Evolutionary conservation across 208 protist species (phyloP).

Genomic region (Jaenimonas drosophilae): DNA sequence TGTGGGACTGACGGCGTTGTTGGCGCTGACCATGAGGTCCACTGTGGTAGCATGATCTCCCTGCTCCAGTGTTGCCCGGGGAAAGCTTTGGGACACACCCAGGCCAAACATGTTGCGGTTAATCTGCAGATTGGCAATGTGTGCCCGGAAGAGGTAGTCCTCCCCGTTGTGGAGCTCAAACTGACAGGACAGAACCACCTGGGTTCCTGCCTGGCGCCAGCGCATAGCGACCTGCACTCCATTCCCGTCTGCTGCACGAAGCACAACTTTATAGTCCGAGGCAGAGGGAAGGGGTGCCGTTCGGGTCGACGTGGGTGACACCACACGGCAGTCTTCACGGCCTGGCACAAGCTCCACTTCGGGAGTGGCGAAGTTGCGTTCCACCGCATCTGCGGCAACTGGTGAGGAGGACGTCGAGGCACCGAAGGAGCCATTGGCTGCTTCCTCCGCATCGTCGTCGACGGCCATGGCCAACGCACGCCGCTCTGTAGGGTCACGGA

Average conservation of each 20-base stretch:
- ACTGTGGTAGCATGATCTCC: conserved; percentile 22
- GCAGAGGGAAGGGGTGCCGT: no score
- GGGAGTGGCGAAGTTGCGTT: no score
- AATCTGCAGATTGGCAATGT: conserved; percentile 33
- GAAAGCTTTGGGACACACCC: conserved; percentile 43
- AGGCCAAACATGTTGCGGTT: conserved; percentile 62
- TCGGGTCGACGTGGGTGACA: neutral
- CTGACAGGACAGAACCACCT: conserved; percentile 28
- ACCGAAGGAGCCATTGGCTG: no score
- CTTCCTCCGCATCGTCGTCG: no score
- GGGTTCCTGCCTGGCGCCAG: conserved; percentile 42
- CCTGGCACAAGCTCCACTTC: no score
- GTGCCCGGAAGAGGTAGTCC: conserved; percentile 24
- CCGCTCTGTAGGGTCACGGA: no score
- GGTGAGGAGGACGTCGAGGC: no score
- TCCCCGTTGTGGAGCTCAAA: conserved; percentile 31
- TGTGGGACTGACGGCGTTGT: conserved; percentile 28
- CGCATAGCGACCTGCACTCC: conserved; percentile 46
- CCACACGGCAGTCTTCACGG: no score
- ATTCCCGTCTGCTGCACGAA: conserved; percentile 20
- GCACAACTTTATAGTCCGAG: conserved; percentile 10
- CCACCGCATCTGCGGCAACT: no score
- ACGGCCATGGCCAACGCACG: no score
- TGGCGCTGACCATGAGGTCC: conserved; percentile 20
- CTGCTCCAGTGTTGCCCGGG: conserved; percentile 16